Evolutionary conservation across 345 rosid genomes (phyloP), one percentile per base, ranked within the genome.

Genomic region (Anacardium occidentale): DNA sequence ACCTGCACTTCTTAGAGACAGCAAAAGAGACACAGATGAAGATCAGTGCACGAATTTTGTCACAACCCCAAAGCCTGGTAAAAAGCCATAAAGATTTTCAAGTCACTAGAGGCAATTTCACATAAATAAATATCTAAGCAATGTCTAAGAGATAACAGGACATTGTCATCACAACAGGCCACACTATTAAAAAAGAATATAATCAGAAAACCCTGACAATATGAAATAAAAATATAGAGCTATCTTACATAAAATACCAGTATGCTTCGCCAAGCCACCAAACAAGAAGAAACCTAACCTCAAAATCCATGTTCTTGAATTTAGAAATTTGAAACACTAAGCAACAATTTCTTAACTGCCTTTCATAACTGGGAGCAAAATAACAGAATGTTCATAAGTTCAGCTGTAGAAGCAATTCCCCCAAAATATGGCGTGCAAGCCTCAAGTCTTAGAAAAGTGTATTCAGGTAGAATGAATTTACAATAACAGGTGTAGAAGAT

Each of bases 41-140:
- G 51, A 32, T 18, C 34, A 44, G 55, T 44, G 64, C 68, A 64
- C 25, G 12, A 40, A 45, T 45, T 40, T 54, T 18, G 55, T 62
- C 75, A 48, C 54, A 48, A 29, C 57, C 53, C 63, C 62, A 48
- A 56, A 45, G 67, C 78, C 83, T 81, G 82, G 17, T 56, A 62
- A 37, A 42, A 71, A 54, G 69, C 66, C 66, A 64, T 25, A 64
- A 50, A 20, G 18, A 34, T 26, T 54, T 63, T 45, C 5, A 9
- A 60, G 69, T 71, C 55, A 26, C 62, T 58, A 60, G 45, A 29
- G 42, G 37, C 15, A 54, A 32, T 25, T 25, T 54, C 7, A 34
- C 47, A 60, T 34, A 48, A 26, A 47, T 26, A 10, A 54, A 13
- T 18, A 63, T 22, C n/a, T 20, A 17, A 10, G 5, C 18, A 10